A percentile compares a stretch with the other conserved stretches of the same genome.
These are phyloP conservation scores for Globisporangium megalacanthum DNA, from an alignment of 352 stramenopile species.

Conservation along the genomic window DNA sequence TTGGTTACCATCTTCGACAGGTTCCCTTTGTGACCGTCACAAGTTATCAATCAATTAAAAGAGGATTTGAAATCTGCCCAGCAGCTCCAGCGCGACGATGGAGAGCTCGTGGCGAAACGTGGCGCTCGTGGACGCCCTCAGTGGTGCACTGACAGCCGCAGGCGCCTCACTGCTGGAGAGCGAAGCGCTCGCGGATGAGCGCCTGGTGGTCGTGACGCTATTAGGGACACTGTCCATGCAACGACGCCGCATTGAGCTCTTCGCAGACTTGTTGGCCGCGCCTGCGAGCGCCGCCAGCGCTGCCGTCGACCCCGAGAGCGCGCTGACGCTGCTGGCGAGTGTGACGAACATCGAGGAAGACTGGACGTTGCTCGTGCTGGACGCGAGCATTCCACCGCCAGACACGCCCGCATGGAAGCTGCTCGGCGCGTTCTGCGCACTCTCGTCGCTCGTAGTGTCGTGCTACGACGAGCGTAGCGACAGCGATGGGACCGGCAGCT, in stretches of 20 bases:
- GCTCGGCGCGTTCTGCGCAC: constrained; percentile 35
- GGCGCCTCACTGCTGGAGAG: constrained; percentile 31
- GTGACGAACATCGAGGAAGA: constrained; percentile 43
- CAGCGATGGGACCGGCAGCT: neutral
- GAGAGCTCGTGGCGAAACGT: constrained; percentile 37
- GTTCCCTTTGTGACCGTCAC: too few relatives aligned
- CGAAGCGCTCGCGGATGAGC: constrained; percentile 39
- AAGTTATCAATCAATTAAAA: too few relatives aligned
- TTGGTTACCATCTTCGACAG: too few relatives aligned
- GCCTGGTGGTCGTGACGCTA: constrained; percentile 40
- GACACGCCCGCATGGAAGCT: constrained; percentile 12
- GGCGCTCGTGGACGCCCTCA: constrained; percentile 28
- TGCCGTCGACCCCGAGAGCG: constrained; percentile 8
- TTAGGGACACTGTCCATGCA: constrained; percentile 30
- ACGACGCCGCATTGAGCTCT: constrained; percentile 20
- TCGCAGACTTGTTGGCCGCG: constrained; percentile 25
- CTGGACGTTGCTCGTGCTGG: constrained; percentile 47
- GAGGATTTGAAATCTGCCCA: too few relatives aligned
- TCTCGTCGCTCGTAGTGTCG: constrained; percentile 65
- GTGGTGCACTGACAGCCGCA: constrained; percentile 25
- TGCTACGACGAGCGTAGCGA: constrained; percentile 18
- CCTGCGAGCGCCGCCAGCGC: constrained; percentile 8
- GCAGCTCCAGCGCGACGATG: constrained; percentile 17
- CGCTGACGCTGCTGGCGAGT: constrained; percentile 35
- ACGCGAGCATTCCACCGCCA: constrained; percentile 14